Evolutionary conservation across 768 basidiomycete species (phyloP).

Genomic region (Favolaschia claudopus): DNA sequence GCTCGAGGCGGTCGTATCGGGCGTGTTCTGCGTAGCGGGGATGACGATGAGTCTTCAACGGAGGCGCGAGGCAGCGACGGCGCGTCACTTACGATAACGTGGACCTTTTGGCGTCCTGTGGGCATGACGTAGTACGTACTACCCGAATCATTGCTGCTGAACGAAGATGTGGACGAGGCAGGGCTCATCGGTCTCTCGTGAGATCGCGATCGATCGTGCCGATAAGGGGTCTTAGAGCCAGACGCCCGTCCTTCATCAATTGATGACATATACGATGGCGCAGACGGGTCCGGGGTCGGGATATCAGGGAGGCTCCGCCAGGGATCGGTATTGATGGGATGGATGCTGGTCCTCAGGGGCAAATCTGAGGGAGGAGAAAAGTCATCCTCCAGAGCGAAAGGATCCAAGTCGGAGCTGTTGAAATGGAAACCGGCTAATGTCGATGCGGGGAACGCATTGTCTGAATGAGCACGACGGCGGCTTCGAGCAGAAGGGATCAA

Average conservation of each 20-base stretch:
- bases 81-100: constrained; percentile 67
- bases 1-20: constrained; percentile 50
- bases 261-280: constrained; percentile 42
- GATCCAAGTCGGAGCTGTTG: background rate
- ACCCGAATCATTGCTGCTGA: constrained; percentile 63
- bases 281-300: constrained; percentile 50
- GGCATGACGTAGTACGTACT: constrained; percentile 82
- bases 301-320: no score
- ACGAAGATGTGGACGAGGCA: constrained; percentile 46
- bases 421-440: background rate
- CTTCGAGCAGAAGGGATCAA: background rate
- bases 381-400: no score
- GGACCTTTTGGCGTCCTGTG: constrained; percentile 75
- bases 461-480: constrained; percentile 2
- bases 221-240: constrained; percentile 23
- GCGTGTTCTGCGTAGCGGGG: constrained; percentile 37
- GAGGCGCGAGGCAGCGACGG: constrained; percentile 9
- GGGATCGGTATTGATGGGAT: no score
- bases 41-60: constrained; percentile 24
- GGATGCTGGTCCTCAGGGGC: no score
- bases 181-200: constrained; percentile 28
- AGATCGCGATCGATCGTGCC: constrained; percentile 38
- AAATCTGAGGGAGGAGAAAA: no score
- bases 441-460: background rate
- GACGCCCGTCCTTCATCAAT: constrained; percentile 46